These are phyloP conservation scores for Vanderwaltozyma tropicalis DNA, from an alignment of 805 yeast species.

Conservation along the genomic window DNA sequence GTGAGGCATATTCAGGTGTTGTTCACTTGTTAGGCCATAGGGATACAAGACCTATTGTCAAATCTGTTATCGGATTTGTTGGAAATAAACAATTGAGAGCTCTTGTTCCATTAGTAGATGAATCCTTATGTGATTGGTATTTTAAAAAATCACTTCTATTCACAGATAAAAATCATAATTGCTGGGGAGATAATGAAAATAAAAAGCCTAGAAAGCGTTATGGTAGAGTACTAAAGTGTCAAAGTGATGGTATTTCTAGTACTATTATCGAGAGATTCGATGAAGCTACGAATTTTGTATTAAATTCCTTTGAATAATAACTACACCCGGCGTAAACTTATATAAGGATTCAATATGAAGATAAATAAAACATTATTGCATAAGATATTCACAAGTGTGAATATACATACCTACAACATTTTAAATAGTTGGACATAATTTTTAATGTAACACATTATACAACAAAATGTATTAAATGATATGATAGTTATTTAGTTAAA, in stretches of 20 bases:
- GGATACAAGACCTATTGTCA: slow-evolving; percentile 50
- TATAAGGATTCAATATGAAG: no score
- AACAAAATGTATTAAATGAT: no score
- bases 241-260: slow-evolving; percentile 61
- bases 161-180: slow-evolving; percentile 60
- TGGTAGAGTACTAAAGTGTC: slow-evolving; percentile 76
- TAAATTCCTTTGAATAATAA: slow-evolving; percentile 52
- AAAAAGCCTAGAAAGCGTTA: slow-evolving; percentile 83
- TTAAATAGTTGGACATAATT: no score
- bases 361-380: no score
- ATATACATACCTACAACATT: no score
- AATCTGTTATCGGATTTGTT: slow-evolving; percentile 59
- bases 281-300: slow-evolving; percentile 74
- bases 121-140: slow-evolving; percentile 87
- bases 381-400: no score
- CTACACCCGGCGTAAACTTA: no score
- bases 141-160: slow-evolving; percentile 75
- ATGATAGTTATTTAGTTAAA: no score
- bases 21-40: slow-evolving; percentile 85
- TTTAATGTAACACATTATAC: no score
- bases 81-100: slow-evolving; percentile 65
- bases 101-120: slow-evolving; percentile 80
- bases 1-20: slow-evolving; percentile 79
- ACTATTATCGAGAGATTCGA: slow-evolving; percentile 72
- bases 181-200: slow-evolving; percentile 56